Base-by-base conservation (phyloP, 441 rosid species). In the Adansonia rubrostipa region DNA sequence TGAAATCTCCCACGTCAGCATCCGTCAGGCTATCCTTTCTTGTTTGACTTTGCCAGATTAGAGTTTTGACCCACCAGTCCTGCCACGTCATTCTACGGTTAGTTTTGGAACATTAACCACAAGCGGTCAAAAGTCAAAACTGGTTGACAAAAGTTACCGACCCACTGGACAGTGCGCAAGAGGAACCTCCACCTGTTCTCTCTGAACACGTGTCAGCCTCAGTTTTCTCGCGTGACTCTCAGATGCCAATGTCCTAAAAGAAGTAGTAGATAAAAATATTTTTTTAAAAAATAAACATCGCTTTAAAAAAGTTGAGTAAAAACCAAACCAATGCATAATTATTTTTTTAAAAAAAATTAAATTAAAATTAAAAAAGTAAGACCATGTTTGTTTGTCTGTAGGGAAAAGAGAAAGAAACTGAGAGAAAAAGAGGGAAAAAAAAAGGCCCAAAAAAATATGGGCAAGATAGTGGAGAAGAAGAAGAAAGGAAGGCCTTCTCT, bases 401-500 rank as follows among this genome's bases (percentile, higher is more conserved):
- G 51, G 57, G 79, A 76, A 79, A 67, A 66, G 78, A 50, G 72
- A 51, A 77, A 73, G 44, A 65, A 28, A 65, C 10, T 60, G 5
- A 7, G 22, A 56, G 24, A 48, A 13, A 58, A 17, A 51, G 74
- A 28, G 36, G 1, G 19, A 9, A 8, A 6, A 28, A 11, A 22
- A 51, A 14, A 53, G 44, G 45, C 13, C 57, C 10, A 17, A 61
- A 0, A 76, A 74, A 86, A 19, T 33, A 71, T 87, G 93, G 92
- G 92, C 20, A 90, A 83, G 88, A 67, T 80, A 47, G 82, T 84
- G 84, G 92, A 88, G 90, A 82, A 60, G 87, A 79, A 78, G 92
- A 91, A 88, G 91, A 91, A 91, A 82, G 95, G 95, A 9, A 80
- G 95, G 15, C 95, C 92, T 60, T 91, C 95, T 75, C 89, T 91